Base-by-base conservation (phyloP, 2,329 filamentous ascomycete species). In the Colletotrichum tropicicola region DNA sequence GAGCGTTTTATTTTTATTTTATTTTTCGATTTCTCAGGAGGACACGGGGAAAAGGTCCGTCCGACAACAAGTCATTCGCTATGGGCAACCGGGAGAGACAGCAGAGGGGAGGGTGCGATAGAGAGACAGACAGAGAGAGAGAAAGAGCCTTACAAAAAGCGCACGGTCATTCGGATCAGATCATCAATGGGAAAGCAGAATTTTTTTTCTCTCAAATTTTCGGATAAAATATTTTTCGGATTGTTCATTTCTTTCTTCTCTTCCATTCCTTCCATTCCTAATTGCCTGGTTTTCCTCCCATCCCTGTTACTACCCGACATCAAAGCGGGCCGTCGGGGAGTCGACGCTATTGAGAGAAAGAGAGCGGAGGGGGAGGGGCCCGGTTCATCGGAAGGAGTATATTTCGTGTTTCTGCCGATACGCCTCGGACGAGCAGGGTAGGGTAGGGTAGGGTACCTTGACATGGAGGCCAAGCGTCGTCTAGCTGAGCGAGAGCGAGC, bases 341-440 rank as follows among this genome's bases (percentile, higher is more conserved):
- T 19, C 15, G 30, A 45, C n/a, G 27, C 23, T 15, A n/a, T 32
- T 28, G 35, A 5, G 6, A 15, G 17, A 23, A 19, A 35, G 21
- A 55, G 5, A 28, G 21, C 23, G 55, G 19, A 32, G 27, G 10
- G n/a, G 13, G 39, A 4, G 43, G 43, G 43, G 30, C 32, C n/a
- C 44, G 44, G 56, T 65, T 65, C 61, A 54, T 65, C 48, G 61
- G 56, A 60, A 60, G 49, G 48, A 55, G 32, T 15, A 35, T 35
- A 35, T 13, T 13, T 35, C 15, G 4, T 6, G 12, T 43, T 21
- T 28, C 10, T 27, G 19, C 21, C 25, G 4, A 28, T n/a, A 53
- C 15, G 27, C 25, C 35, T 59, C 55, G 60, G 60, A 64, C 48
- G 60, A 25, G n/a, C n/a, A 17, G 30, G n/a, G 19, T 15, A 21